Evolutionary conservation across 352 stramenopile genomes (phyloP).

Genomic region (Globisporangium emineosum): DNA sequence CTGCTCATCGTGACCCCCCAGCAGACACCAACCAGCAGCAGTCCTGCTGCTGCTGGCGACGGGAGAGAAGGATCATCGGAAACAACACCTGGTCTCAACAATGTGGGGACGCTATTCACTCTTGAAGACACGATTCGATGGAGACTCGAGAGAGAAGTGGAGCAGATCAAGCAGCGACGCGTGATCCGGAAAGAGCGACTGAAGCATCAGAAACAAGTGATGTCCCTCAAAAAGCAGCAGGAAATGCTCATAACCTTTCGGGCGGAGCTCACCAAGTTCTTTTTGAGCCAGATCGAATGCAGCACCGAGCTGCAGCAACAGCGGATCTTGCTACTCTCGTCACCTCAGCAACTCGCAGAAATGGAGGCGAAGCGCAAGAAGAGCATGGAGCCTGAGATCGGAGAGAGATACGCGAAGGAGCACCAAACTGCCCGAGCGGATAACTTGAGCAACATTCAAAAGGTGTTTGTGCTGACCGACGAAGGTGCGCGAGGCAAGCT

Average conservation of each 20-base stretch:
- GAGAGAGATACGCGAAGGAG: slow-evolving; percentile 40
- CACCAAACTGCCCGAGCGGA: slow-evolving; percentile 16
- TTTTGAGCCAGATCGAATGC: slow-evolving; percentile 46
- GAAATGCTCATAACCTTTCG: slow-evolving; percentile 49
- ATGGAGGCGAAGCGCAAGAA: slow-evolving; percentile 28
- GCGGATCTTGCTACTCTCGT: slow-evolving; percentile 51
- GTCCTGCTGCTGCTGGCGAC: background rate
- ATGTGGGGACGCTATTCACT: slow-evolving; percentile 47
- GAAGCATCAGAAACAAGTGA: slow-evolving; percentile 42
- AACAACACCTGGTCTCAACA: background rate
- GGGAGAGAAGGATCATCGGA: background rate
- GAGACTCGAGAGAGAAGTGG: slow-evolving; percentile 40
- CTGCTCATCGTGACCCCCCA: slow-evolving; percentile 36
- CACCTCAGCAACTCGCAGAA: slow-evolving; percentile 44
- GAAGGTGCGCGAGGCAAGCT: slow-evolving; percentile 33
- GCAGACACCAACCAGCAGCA: background rate
- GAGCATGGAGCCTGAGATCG: slow-evolving; percentile 49
- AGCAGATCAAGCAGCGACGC: slow-evolving; percentile 39
- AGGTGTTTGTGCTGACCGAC: slow-evolving; percentile 51
- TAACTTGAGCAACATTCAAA: slow-evolving; percentile 39
- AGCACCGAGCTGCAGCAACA: slow-evolving; percentile 54
- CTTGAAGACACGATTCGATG: slow-evolving; percentile 43
- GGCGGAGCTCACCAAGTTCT: slow-evolving; percentile 38
- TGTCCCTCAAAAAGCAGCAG: slow-evolving; percentile 33
- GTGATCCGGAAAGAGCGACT: slow-evolving; percentile 29